These are phyloP conservation scores for Dactylellina sp. DNA, from an alignment of 2,329 filamentous ascomycete species.

Conservation along the genomic window DNA sequence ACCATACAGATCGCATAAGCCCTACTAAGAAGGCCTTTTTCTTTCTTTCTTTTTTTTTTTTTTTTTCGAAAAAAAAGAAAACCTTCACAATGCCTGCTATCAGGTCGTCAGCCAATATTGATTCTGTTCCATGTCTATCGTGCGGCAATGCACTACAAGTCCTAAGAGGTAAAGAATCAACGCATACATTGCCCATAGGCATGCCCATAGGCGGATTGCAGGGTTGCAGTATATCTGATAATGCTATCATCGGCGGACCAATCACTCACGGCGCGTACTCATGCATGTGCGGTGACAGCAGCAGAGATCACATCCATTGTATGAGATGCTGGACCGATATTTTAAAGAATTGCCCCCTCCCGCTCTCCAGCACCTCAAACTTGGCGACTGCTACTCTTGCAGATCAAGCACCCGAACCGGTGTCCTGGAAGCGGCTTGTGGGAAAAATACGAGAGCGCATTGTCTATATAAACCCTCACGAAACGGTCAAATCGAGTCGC, in stretches of 20 bases:
- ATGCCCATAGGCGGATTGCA: slow-evolving; percentile 16
- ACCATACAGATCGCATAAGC: slow-evolving; percentile 25
- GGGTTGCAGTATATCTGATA: slow-evolving; percentile 19
- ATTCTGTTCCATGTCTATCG: slow-evolving; percentile 26
- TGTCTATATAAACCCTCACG: slow-evolving; percentile 30
- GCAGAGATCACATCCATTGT: slow-evolving; percentile 26
- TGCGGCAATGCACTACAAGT: slow-evolving; percentile 24
- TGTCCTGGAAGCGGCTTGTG: slow-evolving; percentile 20
- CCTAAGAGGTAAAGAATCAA: slow-evolving; percentile 22
- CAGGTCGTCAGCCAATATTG: slow-evolving; percentile 19
- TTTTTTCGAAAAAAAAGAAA: slow-evolving; percentile 11
- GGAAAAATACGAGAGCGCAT: slow-evolving; percentile 24
- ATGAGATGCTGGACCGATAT: slow-evolving; percentile 23
- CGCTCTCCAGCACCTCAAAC: slow-evolving; percentile 12
- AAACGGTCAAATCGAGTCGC: slow-evolving; percentile 21
- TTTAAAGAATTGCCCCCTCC: slow-evolving; percentile 26
- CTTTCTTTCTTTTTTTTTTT: slow-evolving; percentile 19
- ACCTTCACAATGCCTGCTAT: slow-evolving; percentile 25
- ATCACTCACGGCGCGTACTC: slow-evolving; percentile 25
- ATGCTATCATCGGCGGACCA: slow-evolving; percentile 32
- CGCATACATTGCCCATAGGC: slow-evolving; percentile 27
- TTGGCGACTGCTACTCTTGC: slow-evolving; percentile 17
- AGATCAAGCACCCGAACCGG: slow-evolving; percentile 4
- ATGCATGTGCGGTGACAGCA: slow-evolving; percentile 25
- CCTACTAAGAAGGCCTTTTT: slow-evolving; percentile 28